These are phyloP conservation scores for Cladosporium sp. DNA, from an alignment of 2,329 filamentous ascomycete genomes.

Conservation along the genomic window DNA sequence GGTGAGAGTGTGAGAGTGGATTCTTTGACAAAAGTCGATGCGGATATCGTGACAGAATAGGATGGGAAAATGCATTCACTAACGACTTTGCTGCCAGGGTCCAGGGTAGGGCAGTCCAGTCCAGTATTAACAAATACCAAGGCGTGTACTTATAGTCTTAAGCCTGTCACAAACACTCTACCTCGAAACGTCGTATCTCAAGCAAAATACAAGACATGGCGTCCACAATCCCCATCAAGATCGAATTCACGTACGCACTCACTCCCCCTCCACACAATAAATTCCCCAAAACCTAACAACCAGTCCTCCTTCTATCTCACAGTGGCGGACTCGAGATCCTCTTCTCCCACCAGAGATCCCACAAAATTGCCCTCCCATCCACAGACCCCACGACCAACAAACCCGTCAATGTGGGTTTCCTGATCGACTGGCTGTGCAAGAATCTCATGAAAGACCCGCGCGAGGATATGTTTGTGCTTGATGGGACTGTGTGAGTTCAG, in stretches of 20 bases:
- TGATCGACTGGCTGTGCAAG: conserved; percentile 74
- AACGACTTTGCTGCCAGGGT: too few relatives aligned
- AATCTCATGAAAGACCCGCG: conserved; percentile 79
- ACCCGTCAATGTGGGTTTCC: conserved; percentile 64
- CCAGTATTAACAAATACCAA: too few relatives aligned
- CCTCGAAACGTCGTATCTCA: too few relatives aligned
- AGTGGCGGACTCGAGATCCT: conserved; percentile 91
- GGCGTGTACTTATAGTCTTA: too few relatives aligned
- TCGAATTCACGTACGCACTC: conserved; percentile 65
- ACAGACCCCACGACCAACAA: conserved; percentile 52
- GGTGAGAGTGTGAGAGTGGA: neutral
- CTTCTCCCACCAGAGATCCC: conserved; percentile 76
- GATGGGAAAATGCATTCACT: too few relatives aligned
- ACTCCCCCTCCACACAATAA: conserved; percentile 13
- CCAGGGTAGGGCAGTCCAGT: too few relatives aligned
- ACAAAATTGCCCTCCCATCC: conserved; percentile 64
- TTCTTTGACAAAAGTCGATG: too few relatives aligned
- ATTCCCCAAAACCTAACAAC: neutral
- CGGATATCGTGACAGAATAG: too few relatives aligned
- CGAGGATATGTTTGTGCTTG: conserved; percentile 84
- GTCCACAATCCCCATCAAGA: conserved; percentile 51
- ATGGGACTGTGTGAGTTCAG: conserved; percentile 73
- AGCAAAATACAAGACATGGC: conserved; percentile 18
- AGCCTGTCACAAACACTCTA: too few relatives aligned
- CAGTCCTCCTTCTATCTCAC: too few relatives aligned